These are phyloP conservation scores for Nidularia pulvinata DNA, from an alignment of 768 basidiomycete species.

Conservation along the genomic window DNA sequence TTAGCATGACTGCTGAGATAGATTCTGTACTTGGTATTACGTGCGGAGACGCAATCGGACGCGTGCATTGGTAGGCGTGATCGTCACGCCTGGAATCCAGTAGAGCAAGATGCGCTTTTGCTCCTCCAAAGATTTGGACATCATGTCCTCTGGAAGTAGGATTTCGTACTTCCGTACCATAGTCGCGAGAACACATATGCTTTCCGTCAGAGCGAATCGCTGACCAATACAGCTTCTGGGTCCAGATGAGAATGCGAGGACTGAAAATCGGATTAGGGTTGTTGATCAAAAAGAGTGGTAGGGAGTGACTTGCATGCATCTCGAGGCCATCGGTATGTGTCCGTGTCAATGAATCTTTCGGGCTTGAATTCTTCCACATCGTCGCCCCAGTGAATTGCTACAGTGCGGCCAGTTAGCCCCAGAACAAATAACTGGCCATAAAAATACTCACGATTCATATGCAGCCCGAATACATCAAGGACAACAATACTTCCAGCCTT, in stretches of 20 bases:
- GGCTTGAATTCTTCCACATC: constrained; percentile 44
- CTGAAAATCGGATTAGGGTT: constrained; percentile 7
- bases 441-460: constrained; percentile 39
- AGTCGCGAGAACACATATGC: constrained; percentile 37
- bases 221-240: constrained; percentile 48
- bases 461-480: constrained; percentile 39
- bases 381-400: constrained; percentile 50
- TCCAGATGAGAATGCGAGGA: constrained; percentile 43
- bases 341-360: constrained; percentile 49
- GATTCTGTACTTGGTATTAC: too few species aligned
- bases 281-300: not conserved
- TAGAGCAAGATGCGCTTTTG: constrained; percentile 27
- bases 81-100: constrained; percentile 33
- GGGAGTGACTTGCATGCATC: constrained; percentile 33
- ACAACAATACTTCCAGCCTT: constrained; percentile 33
- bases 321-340: constrained; percentile 48
- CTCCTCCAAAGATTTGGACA: constrained; percentile 17
- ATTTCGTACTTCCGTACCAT: constrained; percentile 40
- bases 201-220: constrained; percentile 43
- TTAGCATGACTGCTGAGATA: too few species aligned
- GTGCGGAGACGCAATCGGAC: constrained; percentile 3
- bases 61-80: constrained; percentile 27
- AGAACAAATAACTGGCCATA: not conserved
- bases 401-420: too few species aligned
- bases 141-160: constrained; percentile 32